A percentile compares a stretch with the other conserved stretches of the same genome.
Evolutionary conservation across 2,329 filamentous ascomycete species (phyloP).

Genomic region (Pleurostoma richardsiae): DNA sequence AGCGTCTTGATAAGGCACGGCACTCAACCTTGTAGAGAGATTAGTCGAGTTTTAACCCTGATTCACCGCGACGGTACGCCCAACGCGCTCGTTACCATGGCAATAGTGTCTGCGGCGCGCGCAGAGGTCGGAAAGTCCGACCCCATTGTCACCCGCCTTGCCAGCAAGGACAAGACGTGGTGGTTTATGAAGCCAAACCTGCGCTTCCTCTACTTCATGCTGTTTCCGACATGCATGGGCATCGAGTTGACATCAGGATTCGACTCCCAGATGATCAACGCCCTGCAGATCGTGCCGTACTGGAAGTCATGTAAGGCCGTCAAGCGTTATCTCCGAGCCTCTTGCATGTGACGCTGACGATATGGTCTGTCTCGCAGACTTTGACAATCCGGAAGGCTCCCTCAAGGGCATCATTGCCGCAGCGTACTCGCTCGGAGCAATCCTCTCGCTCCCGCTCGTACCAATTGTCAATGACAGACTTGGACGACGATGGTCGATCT

Average conservation of each 20-base stretch:
- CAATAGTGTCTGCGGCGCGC: not conserved
- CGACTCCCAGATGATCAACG: conserved; percentile 40
- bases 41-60: too few relatives aligned
- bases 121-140: conserved; percentile 7
- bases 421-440: conserved; percentile 55
- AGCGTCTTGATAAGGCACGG: too few relatives aligned
- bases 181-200: conserved; percentile 59
- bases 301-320: conserved; percentile 29
- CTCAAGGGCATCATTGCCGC: conserved; percentile 51
- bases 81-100: not conserved
- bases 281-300: conserved; percentile 30
- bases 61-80: too few relatives aligned
- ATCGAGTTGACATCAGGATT: conserved; percentile 48
- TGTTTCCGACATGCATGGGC: conserved; percentile 57
- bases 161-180: conserved; percentile 30
- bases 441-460: conserved; percentile 53
- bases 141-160: conserved; percentile 24
- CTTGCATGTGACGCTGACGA: not conserved
- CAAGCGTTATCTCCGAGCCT: not conserved
- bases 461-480: conserved; percentile 48
- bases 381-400: conserved; percentile 35
- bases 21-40: too few relatives aligned
- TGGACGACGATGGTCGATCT: conserved; percentile 53
- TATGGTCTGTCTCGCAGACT: conserved; percentile 23
- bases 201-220: conserved; percentile 47